Conservation (phyloP, 345 rosid genomes). For the Rhodamnia argentea region DNA sequence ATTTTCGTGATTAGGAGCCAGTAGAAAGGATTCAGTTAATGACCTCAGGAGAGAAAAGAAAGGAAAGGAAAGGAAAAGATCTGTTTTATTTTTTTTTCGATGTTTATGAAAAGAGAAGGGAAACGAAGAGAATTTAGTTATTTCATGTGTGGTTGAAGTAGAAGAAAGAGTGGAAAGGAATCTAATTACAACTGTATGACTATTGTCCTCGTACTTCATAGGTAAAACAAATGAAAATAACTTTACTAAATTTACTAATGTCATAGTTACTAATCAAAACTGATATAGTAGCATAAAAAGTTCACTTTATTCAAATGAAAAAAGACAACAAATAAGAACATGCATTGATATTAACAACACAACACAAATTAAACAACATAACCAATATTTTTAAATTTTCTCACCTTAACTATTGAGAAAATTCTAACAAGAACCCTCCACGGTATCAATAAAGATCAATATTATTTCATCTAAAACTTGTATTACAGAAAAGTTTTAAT, state of each 20-base stretch:
- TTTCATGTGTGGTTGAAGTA: neutral
- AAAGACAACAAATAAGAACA: neutral
- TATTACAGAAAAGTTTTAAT: neutral
- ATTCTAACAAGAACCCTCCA: neutral
- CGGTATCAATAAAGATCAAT: neutral
- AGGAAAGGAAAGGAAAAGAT: neutral
- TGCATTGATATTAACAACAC: neutral
- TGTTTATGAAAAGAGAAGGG: neutral
- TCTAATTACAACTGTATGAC: neutral
- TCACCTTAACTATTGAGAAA: neutral
- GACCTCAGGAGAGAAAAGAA: neutral
- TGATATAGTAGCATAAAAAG: neutral
- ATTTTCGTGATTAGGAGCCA: neutral
- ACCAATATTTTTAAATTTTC: neutral
- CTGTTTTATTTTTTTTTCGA: neutral
- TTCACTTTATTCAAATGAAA: neutral
- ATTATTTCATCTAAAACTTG: neutral
- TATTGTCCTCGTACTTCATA: neutral
- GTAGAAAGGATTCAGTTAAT: neutral
- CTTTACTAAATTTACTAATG: neutral
- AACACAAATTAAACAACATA: neutral
- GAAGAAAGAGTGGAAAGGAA: neutral
- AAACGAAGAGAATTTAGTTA: neutral
- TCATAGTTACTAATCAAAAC: neutral
- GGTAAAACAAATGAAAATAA: neutral